Evolutionary conservation across 225 moss, liverwort and hornwort species (phyloP), one percentile per base, ranked within the genome.

Genomic region (Sphagnum contortum): DNA sequence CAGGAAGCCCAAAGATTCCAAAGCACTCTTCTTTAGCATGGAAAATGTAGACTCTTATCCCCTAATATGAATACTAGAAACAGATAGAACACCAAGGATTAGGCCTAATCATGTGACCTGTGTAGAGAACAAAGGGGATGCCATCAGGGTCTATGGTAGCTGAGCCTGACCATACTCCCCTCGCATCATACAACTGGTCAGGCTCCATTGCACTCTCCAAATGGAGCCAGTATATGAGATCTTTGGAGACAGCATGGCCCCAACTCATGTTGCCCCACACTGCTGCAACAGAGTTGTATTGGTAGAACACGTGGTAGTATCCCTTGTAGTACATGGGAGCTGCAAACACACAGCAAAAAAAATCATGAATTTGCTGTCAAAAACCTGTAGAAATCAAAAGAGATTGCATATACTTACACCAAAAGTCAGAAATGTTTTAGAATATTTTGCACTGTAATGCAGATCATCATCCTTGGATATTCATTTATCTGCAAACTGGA

Each of bases 121-220:
- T 91, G 71, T 91, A 91, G 50, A 81, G 57, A 57, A 91, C 49
- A 44, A 73, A 70, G 3, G 86, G 88, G 56, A 74, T 74, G 12
- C 88, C 88, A 64, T 91, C 83, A 13, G 70, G 69, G 5, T 82
- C 70, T 6, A 91, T 75, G 9, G 85, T 91, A 57, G 77, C 88
- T 3, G 91, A 91, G 61, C 91, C 91, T 61, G 91, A 88, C 88
- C 88, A 86, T 5, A 87, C 87, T 3, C 87, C 90, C 11, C 77
- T 72, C 12, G 51, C 51, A 48, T 91, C 88, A 68, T 91, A 91
- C 86, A 74, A 86, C 56, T 76, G 77, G 55, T 86, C 88, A 2
- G 57, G 75, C 50, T 61, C 47, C 65, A 91, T 64, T 8, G 86
- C 88, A 49, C 81, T 66, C 57, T 88, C 88, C 62, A 88, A 75